phyloP scores from a whole-genome alignment of 441 rosid genomes.

The Erysimum pusillum region DNA sequence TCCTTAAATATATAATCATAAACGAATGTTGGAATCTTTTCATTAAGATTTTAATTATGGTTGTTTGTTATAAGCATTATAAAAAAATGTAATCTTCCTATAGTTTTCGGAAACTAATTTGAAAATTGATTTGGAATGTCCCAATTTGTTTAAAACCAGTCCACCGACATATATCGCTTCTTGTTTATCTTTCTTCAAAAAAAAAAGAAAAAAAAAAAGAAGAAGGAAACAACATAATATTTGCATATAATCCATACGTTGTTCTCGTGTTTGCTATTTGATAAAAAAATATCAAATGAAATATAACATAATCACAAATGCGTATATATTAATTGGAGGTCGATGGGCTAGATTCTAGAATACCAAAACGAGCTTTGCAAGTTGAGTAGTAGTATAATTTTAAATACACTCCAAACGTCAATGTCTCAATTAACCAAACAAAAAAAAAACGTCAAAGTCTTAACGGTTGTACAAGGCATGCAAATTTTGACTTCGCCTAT shows the following conservation, averaged over 20 bases:
- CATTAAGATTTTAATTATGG: too few species aligned
- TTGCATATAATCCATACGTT: conserved; percentile 11
- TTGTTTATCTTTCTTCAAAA: too few species aligned
- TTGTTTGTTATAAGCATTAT: too few species aligned
- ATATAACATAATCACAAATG: neutral
- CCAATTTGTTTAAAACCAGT: too few species aligned
- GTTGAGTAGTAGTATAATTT: neutral
- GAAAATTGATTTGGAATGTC: too few species aligned
- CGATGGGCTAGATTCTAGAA: neutral
- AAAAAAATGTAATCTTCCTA: too few species aligned
- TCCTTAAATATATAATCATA: too few species aligned
- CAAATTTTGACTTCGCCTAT: conserved; percentile 33
- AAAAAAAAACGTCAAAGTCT: neutral
- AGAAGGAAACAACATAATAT: neutral
- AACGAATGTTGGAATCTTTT: too few species aligned
- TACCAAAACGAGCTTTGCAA: neutral
- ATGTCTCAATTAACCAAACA: neutral
- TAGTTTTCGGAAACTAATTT: too few species aligned
- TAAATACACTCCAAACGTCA: conserved; percentile 27
- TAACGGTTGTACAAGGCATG: conserved; percentile 25
- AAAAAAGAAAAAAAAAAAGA: too few species aligned
- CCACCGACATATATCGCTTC: neutral
- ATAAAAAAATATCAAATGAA: neutral
- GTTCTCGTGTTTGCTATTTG: conserved; percentile 21
- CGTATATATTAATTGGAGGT: neutral